phyloP scores from a whole-genome alignment of 108 stramenopile genomes.

The Skeletonema marinoi region DNA sequence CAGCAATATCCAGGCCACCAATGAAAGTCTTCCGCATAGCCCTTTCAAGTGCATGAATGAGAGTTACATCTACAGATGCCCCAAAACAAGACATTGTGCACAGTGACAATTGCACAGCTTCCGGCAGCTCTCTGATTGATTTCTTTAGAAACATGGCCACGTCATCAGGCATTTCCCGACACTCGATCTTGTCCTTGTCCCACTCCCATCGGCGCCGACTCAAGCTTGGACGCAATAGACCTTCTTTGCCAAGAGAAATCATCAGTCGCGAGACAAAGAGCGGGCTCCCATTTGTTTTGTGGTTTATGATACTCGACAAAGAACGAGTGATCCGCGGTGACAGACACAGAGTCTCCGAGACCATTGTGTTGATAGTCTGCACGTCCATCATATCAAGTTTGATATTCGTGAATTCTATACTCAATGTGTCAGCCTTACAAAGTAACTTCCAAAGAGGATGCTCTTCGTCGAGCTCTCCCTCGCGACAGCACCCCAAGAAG shows the following conservation, averaged over 20 bases:
- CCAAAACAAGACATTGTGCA: constrained; percentile 9
- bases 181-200: constrained; percentile 15
- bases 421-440: background rate
- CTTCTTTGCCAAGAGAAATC: constrained; percentile 4
- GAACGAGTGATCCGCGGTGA: constrained; percentile 8
- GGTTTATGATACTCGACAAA: constrained; percentile 7
- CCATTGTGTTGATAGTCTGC: background rate
- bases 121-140: background rate
- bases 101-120: constrained; percentile 3
- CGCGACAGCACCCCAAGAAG: background rate
- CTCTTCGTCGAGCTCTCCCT: background rate
- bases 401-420: background rate
- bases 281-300: constrained; percentile 20
- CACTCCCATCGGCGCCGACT: constrained; percentile 9
- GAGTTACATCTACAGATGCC: background rate
- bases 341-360: constrained; percentile 6
- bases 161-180: constrained; percentile 3
- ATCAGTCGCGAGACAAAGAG: constrained; percentile 15
- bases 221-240: constrained; percentile 8
- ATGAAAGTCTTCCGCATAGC: background rate
- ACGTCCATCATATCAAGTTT: constrained; percentile 8
- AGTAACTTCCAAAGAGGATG: constrained; percentile 15
- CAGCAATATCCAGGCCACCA: background rate
- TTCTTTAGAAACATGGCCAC: constrained; percentile 8
- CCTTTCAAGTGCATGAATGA: background rate